Evolutionary conservation across 176 grass and related monocot genomes (phyloP).

Genomic region (Hsuehochloa calcarea): DNA sequence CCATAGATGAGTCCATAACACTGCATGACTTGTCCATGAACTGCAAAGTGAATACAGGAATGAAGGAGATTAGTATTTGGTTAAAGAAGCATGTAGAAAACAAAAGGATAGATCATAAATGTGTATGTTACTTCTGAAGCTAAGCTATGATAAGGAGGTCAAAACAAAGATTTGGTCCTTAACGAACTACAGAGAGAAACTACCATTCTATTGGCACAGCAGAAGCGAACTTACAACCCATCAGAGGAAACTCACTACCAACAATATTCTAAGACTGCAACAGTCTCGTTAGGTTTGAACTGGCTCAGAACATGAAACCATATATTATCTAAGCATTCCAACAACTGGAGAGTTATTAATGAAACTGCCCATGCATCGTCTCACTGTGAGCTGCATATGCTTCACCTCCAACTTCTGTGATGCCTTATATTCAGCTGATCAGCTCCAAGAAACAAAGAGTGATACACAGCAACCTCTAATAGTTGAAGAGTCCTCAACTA

Average conservation of each 20-base stretch:
- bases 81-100: not conserved
- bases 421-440: not conserved
- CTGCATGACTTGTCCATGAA: constrained; percentile 70
- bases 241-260: not conserved
- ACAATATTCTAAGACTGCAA: not conserved
- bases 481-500: not conserved
- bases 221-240: not conserved
- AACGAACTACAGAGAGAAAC: not conserved
- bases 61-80: not conserved
- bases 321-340: not conserved
- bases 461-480: not conserved
- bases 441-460: not conserved
- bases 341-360: not conserved
- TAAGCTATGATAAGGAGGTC: not conserved
- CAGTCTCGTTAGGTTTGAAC: not conserved
- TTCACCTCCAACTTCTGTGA: not conserved
- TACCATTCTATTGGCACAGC: not conserved
- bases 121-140: not conserved
- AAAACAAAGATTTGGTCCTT: not conserved
- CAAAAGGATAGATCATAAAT: not conserved
- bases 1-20: constrained; percentile 51
- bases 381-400: not conserved
- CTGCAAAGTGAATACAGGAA: constrained; percentile 16
- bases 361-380: not conserved
- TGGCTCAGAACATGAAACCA: not conserved